A percentile compares a stretch with the other conserved stretches of the same genome.
phyloP scores from a whole-genome alignment of 495 filamentous ascomycete genomes.

The Penicillium longicatenatum region DNA sequence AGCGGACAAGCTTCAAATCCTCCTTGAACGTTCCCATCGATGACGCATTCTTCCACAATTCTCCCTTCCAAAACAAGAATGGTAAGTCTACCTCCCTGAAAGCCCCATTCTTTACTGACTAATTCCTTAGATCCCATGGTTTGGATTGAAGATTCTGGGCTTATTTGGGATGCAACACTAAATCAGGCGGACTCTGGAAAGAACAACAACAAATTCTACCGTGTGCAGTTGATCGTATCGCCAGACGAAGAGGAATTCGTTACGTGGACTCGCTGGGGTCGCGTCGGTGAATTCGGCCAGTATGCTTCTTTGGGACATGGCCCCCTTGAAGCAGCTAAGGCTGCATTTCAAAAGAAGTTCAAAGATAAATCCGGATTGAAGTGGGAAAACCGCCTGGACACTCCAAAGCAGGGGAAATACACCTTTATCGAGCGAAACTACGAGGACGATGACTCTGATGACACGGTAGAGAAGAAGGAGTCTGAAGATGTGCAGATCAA shows the following conservation, averaged over 20 bases:
- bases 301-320: conserved; percentile 46
- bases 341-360: conserved; percentile 71
- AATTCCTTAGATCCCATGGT: conserved; percentile 40
- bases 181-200: conserved; percentile 51
- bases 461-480: conserved; percentile 30
- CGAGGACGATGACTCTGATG: conserved; percentile 53
- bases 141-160: conserved; percentile 60
- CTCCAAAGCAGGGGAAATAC: conserved; percentile 68
- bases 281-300: conserved; percentile 74
- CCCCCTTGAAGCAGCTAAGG: conserved; percentile 46
- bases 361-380: conserved; percentile 70
- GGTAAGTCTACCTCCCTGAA: neutral
- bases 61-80: neutral
- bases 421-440: conserved; percentile 75
- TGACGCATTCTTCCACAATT: conserved; percentile 32
- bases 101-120: neutral
- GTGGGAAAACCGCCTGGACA: conserved; percentile 63
- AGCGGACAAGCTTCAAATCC: conserved; percentile 39
- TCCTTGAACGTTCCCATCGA: conserved; percentile 53
- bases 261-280: conserved; percentile 75
- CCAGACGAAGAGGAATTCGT: conserved; percentile 34
- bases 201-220: conserved; percentile 78
- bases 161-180: conserved; percentile 62
- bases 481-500: conserved; percentile 25
- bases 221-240: conserved; percentile 52